Conservation (phyloP, 78 protist species). For the Dictyostelium citrinum region DNA sequence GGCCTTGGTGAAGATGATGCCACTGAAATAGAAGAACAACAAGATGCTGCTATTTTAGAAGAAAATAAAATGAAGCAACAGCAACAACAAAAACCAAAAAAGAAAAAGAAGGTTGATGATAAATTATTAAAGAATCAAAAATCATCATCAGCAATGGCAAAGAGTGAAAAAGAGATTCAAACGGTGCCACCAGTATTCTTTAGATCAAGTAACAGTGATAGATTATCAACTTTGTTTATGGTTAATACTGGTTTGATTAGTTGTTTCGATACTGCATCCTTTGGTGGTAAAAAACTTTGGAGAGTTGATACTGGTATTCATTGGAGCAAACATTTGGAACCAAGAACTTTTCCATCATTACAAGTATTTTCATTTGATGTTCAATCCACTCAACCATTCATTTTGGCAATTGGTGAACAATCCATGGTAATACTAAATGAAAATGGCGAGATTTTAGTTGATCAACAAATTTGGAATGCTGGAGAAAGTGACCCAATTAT, state of each 20-base stretch:
- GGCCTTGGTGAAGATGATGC: background rate
- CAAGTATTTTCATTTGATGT: conserved; percentile 26
- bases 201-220: background rate
- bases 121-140: background rate
- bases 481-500: background rate
- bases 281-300: conserved; percentile 40
- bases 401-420: conserved; percentile 15
- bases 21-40: background rate
- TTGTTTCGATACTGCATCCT: background rate
- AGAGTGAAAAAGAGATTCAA: background rate
- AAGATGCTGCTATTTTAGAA: background rate
- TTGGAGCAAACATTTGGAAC: conserved; percentile 12
- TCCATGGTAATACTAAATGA: background rate
- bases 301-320: conserved; percentile 13
- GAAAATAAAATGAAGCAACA: background rate
- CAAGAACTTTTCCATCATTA: conserved; percentile 24
- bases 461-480: background rate
- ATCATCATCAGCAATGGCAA: background rate
- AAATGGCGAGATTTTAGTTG: conserved; percentile 1
- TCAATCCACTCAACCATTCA: background rate
- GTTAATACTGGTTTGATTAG: conserved; percentile 37
- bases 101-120: background rate
- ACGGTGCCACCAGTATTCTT: conserved; percentile 46
- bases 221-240: conserved; percentile 6
- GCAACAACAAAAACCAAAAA: background rate